Percentiles rank a stretch among this genome's conserved stretches.
Evolutionary conservation across 805 yeast species (phyloP).

Genomic region (Teunomyces kruisii): DNA sequence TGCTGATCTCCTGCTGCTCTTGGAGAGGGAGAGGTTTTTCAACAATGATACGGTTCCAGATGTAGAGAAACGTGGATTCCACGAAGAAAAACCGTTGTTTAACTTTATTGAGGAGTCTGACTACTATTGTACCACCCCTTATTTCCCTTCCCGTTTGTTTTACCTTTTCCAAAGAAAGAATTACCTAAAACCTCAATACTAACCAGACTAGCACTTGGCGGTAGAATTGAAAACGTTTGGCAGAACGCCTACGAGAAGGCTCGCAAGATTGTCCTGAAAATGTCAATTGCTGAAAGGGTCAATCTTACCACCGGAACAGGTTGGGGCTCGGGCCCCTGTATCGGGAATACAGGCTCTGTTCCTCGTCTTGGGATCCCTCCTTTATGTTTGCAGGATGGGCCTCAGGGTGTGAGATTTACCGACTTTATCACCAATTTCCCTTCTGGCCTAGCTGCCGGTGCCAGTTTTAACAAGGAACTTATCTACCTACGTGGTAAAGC

Average conservation of each 20-base stretch:
- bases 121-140: slow-evolving; percentile 26
- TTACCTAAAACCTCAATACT: neutral
- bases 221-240: slow-evolving; percentile 54
- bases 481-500: slow-evolving; percentile 56
- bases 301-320: slow-evolving; percentile 65
- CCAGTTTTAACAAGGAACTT: slow-evolving; percentile 55
- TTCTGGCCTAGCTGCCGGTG: slow-evolving; percentile 57
- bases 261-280: slow-evolving; percentile 51
- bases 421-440: slow-evolving; percentile 59
- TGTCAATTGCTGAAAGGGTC: slow-evolving; percentile 59
- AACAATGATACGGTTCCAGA: neutral
- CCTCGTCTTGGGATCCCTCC: slow-evolving; percentile 55
- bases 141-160: slow-evolving; percentile 40
- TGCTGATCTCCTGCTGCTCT: neutral
- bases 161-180: neutral
- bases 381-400: slow-evolving; percentile 63
- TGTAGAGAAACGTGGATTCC: slow-evolving; percentile 20
- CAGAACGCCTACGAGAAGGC: slow-evolving; percentile 57
- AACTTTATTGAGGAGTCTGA: slow-evolving; percentile 26
- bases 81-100: slow-evolving; percentile 33
- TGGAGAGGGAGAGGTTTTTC: neutral
- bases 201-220: slow-evolving; percentile 36
- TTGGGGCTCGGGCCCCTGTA: slow-evolving; percentile 62
- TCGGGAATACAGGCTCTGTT: slow-evolving; percentile 60
- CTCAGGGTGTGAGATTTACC: slow-evolving; percentile 57